phyloP scores from a whole-genome alignment of 2,329 filamentous ascomycete species.

The Epichloe gansuensis region DNA sequence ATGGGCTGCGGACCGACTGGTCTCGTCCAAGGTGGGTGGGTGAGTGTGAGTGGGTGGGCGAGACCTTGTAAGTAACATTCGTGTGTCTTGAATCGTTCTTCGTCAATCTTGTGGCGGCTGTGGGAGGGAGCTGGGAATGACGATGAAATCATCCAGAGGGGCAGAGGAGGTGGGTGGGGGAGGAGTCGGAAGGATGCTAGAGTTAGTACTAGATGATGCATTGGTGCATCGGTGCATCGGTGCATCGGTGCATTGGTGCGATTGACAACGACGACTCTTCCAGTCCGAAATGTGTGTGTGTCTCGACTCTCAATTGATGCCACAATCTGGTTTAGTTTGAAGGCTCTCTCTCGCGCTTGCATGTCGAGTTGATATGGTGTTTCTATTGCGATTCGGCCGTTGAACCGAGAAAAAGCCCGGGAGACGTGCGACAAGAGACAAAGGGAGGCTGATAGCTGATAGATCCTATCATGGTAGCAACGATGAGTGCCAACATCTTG shows the following conservation, averaged over 20 bases:
- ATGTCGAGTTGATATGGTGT: not conserved
- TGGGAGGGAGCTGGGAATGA: not conserved
- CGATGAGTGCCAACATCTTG: not conserved
- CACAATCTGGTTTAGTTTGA: not conserved
- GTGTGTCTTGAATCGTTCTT: not conserved
- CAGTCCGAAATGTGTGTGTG: not conserved
- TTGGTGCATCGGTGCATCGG: not conserved
- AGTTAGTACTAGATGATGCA: not conserved
- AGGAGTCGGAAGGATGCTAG: not conserved
- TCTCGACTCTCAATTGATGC: not conserved
- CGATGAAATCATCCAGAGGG: not conserved
- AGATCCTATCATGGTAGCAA: not conserved
- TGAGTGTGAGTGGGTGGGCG: not conserved
- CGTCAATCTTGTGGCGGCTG: not conserved
- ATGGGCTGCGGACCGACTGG: not conserved
- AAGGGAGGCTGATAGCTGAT: not conserved
- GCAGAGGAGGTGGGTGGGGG: not conserved
- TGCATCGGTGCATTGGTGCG: not conserved
- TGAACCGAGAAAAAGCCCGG: not conserved
- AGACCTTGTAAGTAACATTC: not conserved
- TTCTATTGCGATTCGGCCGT: not conserved
- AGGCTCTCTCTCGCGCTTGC: not conserved
- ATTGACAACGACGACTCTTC: not conserved
- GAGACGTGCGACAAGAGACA: not conserved
- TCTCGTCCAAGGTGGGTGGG: not conserved